Base-by-base conservation (phyloP, 2,329 filamentous ascomycete species). In the Colletotrichum navitas region DNA sequence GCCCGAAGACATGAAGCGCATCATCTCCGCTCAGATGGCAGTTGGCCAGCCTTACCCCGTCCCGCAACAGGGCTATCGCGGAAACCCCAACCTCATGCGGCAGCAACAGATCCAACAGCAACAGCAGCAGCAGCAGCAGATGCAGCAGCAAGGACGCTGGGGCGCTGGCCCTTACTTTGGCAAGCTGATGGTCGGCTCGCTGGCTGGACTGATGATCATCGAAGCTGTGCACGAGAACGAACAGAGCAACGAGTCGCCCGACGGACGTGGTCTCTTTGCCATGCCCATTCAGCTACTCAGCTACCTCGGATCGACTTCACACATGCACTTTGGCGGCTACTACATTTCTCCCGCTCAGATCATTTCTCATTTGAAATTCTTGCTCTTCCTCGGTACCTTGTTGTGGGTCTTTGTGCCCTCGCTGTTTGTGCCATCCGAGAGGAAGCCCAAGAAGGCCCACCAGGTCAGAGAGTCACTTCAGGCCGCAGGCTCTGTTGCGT, bases 141-240 rank as follows among this genome's bases (percentile, higher is more conserved):
- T 85, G 43, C 84, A 84, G 74, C 86, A 88, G 73, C 82, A 84
- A 71, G 83, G 83, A 66, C 82, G 85, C 45, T 91, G 89, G 88
- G 85, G 84, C 63, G 86, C 85, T 71, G 81, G 84, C 7, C 84
- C 81, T 16, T 91, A 90, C 73, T 87, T 89, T 69, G 89, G 89
- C 63, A 97, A 97, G 82, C 87, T 98, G 75, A 96, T 98, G 93
- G 91, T 98, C 6, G 95, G 95, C 52, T 95, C 95, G 24, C 88
- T 98, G 71, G 95, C 95, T 32, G 94, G 94, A 18, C 85, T 98
- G 24, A 97, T 98, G 95, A 88, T 98, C 43, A 83, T 97, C 75
- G 94, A 98, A 82, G 94, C 94, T 1, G 86, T 95, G 66, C 86
- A 87, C 45, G 88, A 92, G 78, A 83, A 91, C 75, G 89, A 94